A percentile compares a stretch with the other conserved stretches of the same genome.
Evolutionary conservation across 306 rosid species (phyloP).

Genomic region (Dalbergia oliveri): DNA sequence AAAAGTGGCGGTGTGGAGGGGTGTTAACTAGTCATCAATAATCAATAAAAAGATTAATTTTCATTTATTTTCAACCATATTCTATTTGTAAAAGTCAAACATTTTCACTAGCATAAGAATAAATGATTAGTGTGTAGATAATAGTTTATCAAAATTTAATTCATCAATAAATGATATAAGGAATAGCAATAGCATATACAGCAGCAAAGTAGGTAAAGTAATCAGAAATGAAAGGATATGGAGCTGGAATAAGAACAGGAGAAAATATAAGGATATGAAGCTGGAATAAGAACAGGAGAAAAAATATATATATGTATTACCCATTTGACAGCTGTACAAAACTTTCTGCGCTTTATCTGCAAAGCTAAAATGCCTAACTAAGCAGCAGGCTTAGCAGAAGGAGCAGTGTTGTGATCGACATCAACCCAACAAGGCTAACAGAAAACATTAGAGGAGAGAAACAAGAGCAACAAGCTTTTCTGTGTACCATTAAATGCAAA

Average conservation of each 20-base stretch:
- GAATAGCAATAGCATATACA: conserved; percentile 16
- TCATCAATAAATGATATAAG: too few species aligned
- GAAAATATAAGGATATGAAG: background rate
- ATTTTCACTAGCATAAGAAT: too few species aligned
- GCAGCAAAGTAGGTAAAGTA: conserved; percentile 7
- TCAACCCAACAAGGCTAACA: conserved; percentile 61
- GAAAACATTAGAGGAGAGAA: conserved; percentile 51
- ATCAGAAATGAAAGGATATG: background rate
- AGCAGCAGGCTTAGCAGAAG: conserved; percentile 52
- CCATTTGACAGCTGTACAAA: conserved; percentile 60
- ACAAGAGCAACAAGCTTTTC: conserved; percentile 54
- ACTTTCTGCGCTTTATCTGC: conserved; percentile 70
- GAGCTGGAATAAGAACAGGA: conserved; percentile 32
- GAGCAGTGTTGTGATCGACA: conserved; percentile 51
- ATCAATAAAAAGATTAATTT: conserved; percentile 7
- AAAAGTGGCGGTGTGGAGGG: background rate
- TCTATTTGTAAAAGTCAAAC: too few species aligned
- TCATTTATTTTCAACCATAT: too few species aligned
- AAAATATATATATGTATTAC: conserved; percentile 32
- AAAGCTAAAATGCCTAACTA: conserved; percentile 74
- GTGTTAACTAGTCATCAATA: conserved; percentile 32
- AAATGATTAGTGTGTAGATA: too few species aligned
- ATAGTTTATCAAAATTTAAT: background rate
- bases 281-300: conserved; percentile 36
- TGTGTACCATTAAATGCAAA: conserved; percentile 52